A percentile compares a stretch with the other conserved stretches of the same genome.
Evolutionary conservation across 306 rosid genomes (phyloP).

Genomic region (Trifolium repens): DNA sequence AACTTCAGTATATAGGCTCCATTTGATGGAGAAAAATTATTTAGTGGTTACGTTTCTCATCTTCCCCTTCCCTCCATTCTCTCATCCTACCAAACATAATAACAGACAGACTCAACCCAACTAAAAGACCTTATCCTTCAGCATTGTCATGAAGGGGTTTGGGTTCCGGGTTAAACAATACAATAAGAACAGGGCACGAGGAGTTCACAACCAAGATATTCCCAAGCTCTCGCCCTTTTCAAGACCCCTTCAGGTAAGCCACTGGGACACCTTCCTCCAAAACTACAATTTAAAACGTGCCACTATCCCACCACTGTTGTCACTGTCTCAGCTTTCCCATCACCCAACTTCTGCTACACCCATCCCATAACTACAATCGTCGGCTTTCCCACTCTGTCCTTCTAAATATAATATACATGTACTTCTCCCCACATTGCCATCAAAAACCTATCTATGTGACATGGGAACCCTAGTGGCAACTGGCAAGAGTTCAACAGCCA

Average conservation of each 20-base stretch:
- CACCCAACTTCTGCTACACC: not conserved
- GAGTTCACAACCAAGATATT: not conserved
- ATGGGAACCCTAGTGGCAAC: not conserved
- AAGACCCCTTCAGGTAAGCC: constrained; percentile 7
- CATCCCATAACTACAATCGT: not conserved
- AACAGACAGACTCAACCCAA: constrained; percentile 12
- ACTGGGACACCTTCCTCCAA: constrained; percentile 14
- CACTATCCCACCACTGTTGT: not conserved
- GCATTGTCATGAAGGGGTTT: not conserved
- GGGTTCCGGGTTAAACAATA: not conserved
- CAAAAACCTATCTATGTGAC: not conserved
- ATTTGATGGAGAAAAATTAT: constrained; percentile 18
- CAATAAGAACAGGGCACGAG: not conserved
- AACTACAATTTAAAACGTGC: not conserved
- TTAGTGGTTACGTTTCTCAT: not conserved
- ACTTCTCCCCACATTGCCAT: constrained; percentile 1
- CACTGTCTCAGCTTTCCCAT: not conserved
- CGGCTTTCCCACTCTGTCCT: not conserved
- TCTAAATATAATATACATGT: not conserved
- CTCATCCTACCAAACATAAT: not conserved
- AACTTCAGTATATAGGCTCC: constrained; percentile 20
- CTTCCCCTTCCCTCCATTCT: not conserved
- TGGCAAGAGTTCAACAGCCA: not conserved
- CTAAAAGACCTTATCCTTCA: constrained; percentile 1
- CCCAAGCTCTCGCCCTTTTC: not conserved